Evolutionary conservation across 129 eudicot species (phyloP).

Genomic region (Kitagawia praeruptora): DNA sequence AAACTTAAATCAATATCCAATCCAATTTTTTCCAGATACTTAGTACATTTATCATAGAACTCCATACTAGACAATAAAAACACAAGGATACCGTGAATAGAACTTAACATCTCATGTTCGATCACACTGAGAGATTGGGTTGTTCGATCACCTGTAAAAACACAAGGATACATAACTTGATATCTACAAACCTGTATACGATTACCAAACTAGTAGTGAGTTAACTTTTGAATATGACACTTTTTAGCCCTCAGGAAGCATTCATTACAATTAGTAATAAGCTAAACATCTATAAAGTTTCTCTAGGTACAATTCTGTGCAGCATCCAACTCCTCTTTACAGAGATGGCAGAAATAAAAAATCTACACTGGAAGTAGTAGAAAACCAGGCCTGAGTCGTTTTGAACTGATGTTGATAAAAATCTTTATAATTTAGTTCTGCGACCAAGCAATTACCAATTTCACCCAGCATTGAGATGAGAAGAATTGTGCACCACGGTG

Average conservation of each 20-base stretch:
- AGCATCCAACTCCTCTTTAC: background rate
- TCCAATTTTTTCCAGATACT: background rate
- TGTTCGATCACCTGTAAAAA: too few relatives aligned
- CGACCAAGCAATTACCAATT: background rate
- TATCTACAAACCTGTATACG: background rate
- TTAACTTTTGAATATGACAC: background rate
- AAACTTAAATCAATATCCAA: too few relatives aligned
- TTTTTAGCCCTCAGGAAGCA: background rate
- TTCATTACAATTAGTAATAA: background rate
- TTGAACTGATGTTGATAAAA: background rate
- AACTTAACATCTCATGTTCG: too few relatives aligned
- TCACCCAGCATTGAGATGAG: background rate
- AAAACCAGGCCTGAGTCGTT: background rate
- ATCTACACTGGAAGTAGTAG: background rate
- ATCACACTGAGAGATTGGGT: too few relatives aligned
- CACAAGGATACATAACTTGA: background rate
- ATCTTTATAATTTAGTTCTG: background rate
- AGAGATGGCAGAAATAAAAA: background rate
- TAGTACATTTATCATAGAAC: background rate
- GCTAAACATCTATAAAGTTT: background rate
- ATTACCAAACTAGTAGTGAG: background rate
- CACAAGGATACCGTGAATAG: background rate
- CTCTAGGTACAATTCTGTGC: background rate
- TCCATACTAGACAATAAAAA: background rate
- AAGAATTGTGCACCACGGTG: background rate